These are phyloP conservation scores for Zalerion maritima DNA, from an alignment of 495 filamentous ascomycete species.

Conservation along the genomic window DNA sequence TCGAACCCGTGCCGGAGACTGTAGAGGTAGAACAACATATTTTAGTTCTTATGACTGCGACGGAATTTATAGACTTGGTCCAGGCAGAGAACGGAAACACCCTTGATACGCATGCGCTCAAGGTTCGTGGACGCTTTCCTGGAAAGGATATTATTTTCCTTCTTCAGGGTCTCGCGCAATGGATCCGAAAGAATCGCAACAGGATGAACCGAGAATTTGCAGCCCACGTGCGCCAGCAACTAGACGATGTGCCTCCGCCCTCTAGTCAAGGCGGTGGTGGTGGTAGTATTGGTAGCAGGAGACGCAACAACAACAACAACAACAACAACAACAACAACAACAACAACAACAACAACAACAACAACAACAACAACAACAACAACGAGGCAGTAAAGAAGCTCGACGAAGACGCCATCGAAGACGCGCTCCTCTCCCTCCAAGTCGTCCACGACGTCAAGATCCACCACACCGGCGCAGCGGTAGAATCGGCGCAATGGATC, in stretches of 20 bases:
- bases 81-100: slow-evolving; percentile 29
- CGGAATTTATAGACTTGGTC: slow-evolving; percentile 53
- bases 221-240: slow-evolving; percentile 49
- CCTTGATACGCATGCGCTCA: slow-evolving; percentile 45
- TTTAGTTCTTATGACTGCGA: slow-evolving; percentile 48
- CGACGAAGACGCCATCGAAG: slow-evolving; percentile 59
- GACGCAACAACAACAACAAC: slow-evolving; percentile 28
- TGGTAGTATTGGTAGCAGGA: slow-evolving; percentile 19
- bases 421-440: slow-evolving; percentile 59
- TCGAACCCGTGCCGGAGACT: slow-evolving; percentile 46
- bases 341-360: background rate
- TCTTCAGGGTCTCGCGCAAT: slow-evolving; percentile 53
- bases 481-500: slow-evolving; percentile 67
- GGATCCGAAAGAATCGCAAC: slow-evolving; percentile 58
- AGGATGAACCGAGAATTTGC: slow-evolving; percentile 51
- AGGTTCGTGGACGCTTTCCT: slow-evolving; percentile 39
- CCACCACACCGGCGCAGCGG: slow-evolving; percentile 47
- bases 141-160: slow-evolving; percentile 51
- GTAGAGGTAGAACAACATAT: slow-evolving; percentile 53
- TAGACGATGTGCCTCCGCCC: too few relatives aligned
- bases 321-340: background rate
- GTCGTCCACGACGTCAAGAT: slow-evolving; percentile 51
- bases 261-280: too few relatives aligned
- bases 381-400: slow-evolving; percentile 34
- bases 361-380: slow-evolving; percentile 23